Base-by-base conservation (phyloP, 768 basidiomycete species). In the Dioszegia crocea region DNA sequence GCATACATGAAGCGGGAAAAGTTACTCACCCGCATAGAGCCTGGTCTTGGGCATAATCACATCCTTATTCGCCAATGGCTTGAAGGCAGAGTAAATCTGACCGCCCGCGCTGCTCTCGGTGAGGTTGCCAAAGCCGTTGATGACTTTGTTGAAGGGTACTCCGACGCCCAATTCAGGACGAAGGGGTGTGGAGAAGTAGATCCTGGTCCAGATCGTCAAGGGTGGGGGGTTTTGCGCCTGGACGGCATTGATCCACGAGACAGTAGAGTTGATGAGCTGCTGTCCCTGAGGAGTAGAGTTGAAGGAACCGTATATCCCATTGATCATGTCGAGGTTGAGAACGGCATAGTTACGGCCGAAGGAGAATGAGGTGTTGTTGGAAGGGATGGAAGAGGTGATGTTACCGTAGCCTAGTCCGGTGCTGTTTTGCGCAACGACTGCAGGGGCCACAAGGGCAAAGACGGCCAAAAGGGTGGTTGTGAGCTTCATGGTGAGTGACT, bases 311-410 rank as follows among this genome's bases (percentile, higher is more conserved):
- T 39, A 38, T 30, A 53, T 53, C 51, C 51, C 51, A 36, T 53
- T 53, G 51, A 53, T 53, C 33, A 53, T 38, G 17, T 53, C 51
- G 21, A 53, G 38, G 38, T 53, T 53, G 23, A 53, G 39, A 23
- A 53, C 51, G 19, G 51, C 51, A 19, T 53, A 53, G 12, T 24
- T 23, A 8, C 26, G 36, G 8, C 51, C 51, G n/a, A 53, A 53
- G 14, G 51, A 53, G 26, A 53, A 36, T 3, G 51, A 39, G 38
- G 51, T 53, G 51, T 53, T 53, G 51, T 38, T 39, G 36, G 17
- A 1, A 14, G 51, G 51, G 38, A 53, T 53, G 51, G 38, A 39
- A 17, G 51, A 41, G 51, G 51, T 53, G 38, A 53, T 53, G 23
- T 41, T 41, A 17, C 51, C 51, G 26, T 53, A 53, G 11, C 51